Evolutionary conservation across 2,329 filamentous ascomycete species (phyloP).

Genomic region (Penicillium oxalicum): DNA sequence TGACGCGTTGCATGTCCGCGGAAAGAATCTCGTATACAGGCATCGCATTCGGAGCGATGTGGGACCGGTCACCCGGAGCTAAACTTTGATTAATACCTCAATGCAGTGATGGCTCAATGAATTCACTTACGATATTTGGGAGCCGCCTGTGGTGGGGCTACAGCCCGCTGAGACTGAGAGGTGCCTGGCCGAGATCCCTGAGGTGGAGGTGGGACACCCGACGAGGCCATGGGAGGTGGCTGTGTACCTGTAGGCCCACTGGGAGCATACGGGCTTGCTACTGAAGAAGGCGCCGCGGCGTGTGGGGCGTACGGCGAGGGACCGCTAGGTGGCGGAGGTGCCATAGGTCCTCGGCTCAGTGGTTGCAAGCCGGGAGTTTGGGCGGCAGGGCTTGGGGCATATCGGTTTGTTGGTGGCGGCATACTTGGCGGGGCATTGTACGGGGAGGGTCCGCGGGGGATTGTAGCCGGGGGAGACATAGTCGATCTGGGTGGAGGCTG

Average conservation of each 20-base stretch:
- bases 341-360: constrained; percentile 44
- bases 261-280: constrained; percentile 41
- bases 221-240: constrained; percentile 24
- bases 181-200: constrained; percentile 43
- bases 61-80: constrained; percentile 74
- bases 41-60: constrained; percentile 73
- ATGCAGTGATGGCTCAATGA: no score
- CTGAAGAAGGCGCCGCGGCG: constrained; percentile 31
- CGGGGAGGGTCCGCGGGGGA: constrained; percentile 72
- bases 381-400: constrained; percentile 61
- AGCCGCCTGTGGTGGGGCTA: constrained; percentile 43
- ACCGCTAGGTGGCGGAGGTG: constrained; percentile 41
- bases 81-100: constrained; percentile 6
- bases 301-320: constrained; percentile 56
- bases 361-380: constrained; percentile 47
- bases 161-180: constrained; percentile 45
- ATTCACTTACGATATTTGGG: constrained; percentile 61
- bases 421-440: constrained; percentile 74
- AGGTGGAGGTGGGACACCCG: constrained; percentile 33
- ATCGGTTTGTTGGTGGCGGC: constrained; percentile 66
- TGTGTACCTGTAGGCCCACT: constrained; percentile 42
- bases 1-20: constrained; percentile 82
- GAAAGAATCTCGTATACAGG: constrained; percentile 75
- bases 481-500: constrained; percentile 40
- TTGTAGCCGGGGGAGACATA: constrained; percentile 46